Evolutionary conservation across 1,284 basidiomycete genomes (phyloP), one percentile per base, ranked within the genome.

Genomic region (Thelephora terrestris): DNA sequence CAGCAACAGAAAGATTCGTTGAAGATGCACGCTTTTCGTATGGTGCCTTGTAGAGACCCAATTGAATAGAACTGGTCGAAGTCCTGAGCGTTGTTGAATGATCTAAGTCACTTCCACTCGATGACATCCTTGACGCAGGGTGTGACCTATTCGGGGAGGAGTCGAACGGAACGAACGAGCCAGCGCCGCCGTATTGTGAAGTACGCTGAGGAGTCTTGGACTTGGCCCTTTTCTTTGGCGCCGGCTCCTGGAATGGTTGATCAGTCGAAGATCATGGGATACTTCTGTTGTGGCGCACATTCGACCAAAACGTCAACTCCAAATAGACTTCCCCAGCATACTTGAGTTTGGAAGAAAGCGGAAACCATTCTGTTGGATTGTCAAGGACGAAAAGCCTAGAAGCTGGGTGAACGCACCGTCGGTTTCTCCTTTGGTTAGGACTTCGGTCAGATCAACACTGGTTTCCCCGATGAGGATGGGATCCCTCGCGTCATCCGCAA

Each of bases 391-490:
- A 35, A 43, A 21, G 36, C 9, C 47, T 32, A 44, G 14, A 35
- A 35, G 17, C 43, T 14, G 38, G 34, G 47, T 25, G 29, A 21
- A 68, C 85, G 61, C 59, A 93, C 93, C 92, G 69, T 99, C 96
- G 2, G 91, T 92, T 66, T 98, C 95, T 44, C 96, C 96, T 64
- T 88, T 92, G 53, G 89, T 91, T 57, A 99, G 69, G 16, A 87
- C 94, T 55, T 93, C 88, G 7, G 87, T 88, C 45, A 99, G 74
- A 63, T 95, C 86, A 2, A 99, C 87, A 38, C 79, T 73, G 1
- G 81, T 72, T 64, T 99, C 94, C 43, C 96, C 96, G 63, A 99
- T 95, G 55, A 98, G 74, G 60, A 95, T 93, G 46, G 96, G 95
- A 60, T 99, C 94, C 53, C 90, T 84, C 47, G 86, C 75, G 65